Evolutionary conservation across 257 asterid species (phyloP).

Genomic region (Ajuga chamaepitys): DNA sequence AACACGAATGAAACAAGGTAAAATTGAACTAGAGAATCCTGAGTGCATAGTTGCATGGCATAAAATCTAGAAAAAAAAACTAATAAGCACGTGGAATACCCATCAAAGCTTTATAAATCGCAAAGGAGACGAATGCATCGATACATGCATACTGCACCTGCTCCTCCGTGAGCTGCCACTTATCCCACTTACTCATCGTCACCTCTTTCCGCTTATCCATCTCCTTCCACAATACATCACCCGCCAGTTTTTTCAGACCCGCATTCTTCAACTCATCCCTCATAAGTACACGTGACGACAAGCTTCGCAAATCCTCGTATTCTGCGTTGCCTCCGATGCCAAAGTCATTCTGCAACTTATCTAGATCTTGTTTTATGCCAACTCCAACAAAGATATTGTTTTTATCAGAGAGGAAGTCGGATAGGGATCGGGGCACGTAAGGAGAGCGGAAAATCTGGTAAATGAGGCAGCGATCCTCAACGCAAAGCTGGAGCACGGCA

Average conservation of each 20-base stretch:
- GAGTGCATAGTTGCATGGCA: too few relatives aligned
- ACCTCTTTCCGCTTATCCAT: conserved; percentile 16
- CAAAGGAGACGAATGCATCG: neutral
- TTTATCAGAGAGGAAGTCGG: conserved; percentile 14
- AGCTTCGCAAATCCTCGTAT: conserved; percentile 14
- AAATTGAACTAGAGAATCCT: too few relatives aligned
- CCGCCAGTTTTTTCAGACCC: conserved; percentile 17
- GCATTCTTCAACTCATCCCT: neutral
- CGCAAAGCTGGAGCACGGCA: conserved; percentile 33
- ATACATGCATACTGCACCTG: conserved; percentile 20
- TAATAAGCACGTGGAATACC: too few relatives aligned
- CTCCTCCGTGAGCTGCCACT: neutral
- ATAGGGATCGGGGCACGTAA: conserved; percentile 10
- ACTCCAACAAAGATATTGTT: conserved; percentile 25
- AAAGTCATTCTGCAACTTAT: conserved; percentile 16
- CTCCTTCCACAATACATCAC: conserved; percentile 13
- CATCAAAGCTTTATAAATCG: neutral
- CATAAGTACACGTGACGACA: neutral
- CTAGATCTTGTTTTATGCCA: conserved; percentile 11
- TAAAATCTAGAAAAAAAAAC: too few relatives aligned
- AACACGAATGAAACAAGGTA: too few relatives aligned
- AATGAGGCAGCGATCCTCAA: conserved; percentile 28
- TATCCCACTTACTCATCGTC: conserved; percentile 28
- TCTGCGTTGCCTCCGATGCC: conserved; percentile 9
- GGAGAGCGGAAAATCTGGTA: conserved; percentile 23